These are phyloP conservation scores for Ganoderma sinense DNA, from an alignment of 1,284 basidiomycete species.

Conservation along the genomic window DNA sequence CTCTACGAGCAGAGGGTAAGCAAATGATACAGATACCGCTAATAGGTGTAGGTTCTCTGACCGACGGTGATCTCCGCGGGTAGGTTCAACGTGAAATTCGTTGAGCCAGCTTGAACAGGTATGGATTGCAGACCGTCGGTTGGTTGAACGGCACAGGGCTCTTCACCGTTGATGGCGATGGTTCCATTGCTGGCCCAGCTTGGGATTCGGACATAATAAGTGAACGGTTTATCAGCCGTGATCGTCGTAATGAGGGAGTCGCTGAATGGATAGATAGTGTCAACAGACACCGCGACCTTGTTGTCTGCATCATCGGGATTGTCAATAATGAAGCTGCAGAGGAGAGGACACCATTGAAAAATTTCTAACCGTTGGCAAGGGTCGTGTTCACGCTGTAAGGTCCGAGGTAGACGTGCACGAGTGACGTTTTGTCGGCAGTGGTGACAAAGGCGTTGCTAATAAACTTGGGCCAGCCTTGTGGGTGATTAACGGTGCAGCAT, in stretches of 20 bases:
- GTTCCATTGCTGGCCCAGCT: conserved; percentile 58
- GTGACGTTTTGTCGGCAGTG: conserved; percentile 53
- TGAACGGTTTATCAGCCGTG: conserved; percentile 54
- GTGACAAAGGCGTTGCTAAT: conserved; percentile 60
- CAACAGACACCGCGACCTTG: conserved; percentile 51
- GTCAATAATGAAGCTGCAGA: background rate
- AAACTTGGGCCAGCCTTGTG: conserved; percentile 67
- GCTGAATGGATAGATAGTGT: conserved; percentile 63
- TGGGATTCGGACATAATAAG: conserved; percentile 61
- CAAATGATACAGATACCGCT: background rate
- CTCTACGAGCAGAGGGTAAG: background rate
- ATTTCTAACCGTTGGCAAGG: background rate
- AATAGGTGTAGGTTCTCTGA: background rate
- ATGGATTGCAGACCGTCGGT: background rate
- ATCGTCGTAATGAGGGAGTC: conserved; percentile 57
- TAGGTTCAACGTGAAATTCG: background rate
- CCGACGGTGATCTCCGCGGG: background rate
- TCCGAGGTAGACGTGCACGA: conserved; percentile 63
- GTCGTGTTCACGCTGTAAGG: conserved; percentile 50
- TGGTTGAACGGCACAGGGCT: background rate
- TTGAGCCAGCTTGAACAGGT: background rate
- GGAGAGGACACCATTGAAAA: background rate
- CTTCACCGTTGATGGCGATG: conserved; percentile 45
- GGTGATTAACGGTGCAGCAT: conserved; percentile 66
- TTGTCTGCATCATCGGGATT: conserved; percentile 42